Base-by-base conservation (phyloP, 495 filamentous ascomycete genomes). In the Saxispiralis lemnorum region DNA sequence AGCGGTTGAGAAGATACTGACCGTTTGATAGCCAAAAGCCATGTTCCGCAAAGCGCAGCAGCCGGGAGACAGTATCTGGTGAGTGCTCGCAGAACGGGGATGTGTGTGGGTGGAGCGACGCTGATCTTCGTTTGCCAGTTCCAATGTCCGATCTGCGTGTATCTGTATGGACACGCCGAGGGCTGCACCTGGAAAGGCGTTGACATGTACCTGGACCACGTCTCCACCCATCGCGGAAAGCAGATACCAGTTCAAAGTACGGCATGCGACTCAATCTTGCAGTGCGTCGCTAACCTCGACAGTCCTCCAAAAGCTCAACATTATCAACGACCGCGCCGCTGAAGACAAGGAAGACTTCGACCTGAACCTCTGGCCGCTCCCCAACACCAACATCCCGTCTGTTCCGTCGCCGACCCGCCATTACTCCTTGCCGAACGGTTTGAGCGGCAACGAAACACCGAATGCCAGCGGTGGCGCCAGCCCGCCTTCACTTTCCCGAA, bases 101-200 rank as follows among this genome's bases (percentile, higher is more conserved):
- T 28, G 24, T 5, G 9, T 28, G 24, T 9, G 24, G 5, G 24
- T 28, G 24, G n/a, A n/a, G n/a, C 24, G 24, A 5, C 5, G 24
- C 24, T 28, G 24, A 28, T 9, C 24, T 5, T 9, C n/a, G 6
- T 40, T n/a, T n/a, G 6, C 35, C 17, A 40, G 14, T 49, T 39
- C 36, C 47, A 49, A 45, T 49, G 47, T 20, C 47, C 47, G 7
- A 44, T 49, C 20, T 49, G 47, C 47, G 44, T 49, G 15, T 49
- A 43, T 31, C 39, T 41, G 12, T 35, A 49, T 3, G 47, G 47
- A 28, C 47, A 49, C 37, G 47, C 47, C 30, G 47, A 49, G 31
- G 47, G 47, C 14, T 35, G 41, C 7, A 31, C 31, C 1, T 49
- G 47, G 47, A 44, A 44, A 35, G 44, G 49, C n/a, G 32, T 35